Percentiles rank a stretch among this genome's conserved stretches.
Conservation (phyloP, 495 filamentous ascomycete species). For the Penicillium soppii region DNA sequence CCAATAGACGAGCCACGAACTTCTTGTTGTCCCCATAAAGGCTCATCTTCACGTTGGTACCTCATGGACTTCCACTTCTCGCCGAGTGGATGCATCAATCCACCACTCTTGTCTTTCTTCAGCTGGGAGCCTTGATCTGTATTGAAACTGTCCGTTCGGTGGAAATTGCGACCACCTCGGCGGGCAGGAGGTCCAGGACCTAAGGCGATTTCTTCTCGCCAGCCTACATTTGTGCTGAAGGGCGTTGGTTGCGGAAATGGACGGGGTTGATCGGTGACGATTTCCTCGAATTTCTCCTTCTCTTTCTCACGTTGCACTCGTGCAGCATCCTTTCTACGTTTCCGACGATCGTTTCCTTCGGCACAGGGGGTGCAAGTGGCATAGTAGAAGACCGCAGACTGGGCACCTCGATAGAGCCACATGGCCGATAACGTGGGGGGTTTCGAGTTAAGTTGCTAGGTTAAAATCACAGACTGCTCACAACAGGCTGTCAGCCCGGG, state of each 20-base stretch:
- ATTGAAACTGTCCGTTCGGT: constrained; percentile 51
- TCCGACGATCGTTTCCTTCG: constrained; percentile 59
- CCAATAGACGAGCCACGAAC: constrained; percentile 51
- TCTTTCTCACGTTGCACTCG: constrained; percentile 59
- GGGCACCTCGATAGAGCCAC: constrained; percentile 58
- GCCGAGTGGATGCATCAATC: constrained; percentile 38
- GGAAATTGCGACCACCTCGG: constrained; percentile 49
- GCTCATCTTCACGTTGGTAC: constrained; percentile 83
- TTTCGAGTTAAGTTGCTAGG: neutral
- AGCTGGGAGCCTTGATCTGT: constrained; percentile 26
- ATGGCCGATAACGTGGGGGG: constrained; percentile 31
- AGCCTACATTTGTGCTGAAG: constrained; percentile 81
- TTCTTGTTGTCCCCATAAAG: constrained; percentile 65
- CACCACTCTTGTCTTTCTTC: constrained; percentile 31
- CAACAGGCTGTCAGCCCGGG: constrained; percentile 25
- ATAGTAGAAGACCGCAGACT: constrained; percentile 87
- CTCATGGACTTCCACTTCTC: constrained; percentile 71
- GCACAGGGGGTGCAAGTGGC: constrained; percentile 80
- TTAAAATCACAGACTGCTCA: constrained; percentile 14
- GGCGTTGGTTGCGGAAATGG: constrained; percentile 77
- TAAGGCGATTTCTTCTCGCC: constrained; percentile 77
- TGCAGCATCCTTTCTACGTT: constrained; percentile 64
- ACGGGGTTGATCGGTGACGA: constrained; percentile 65
- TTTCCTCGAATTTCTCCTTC: constrained; percentile 43
- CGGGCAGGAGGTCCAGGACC: constrained; percentile 70